Percentiles rank a stretch among this genome's conserved stretches.
These are phyloP conservation scores for Arabis alpina DNA, from an alignment of 345 rosid species.

Conservation along the genomic window DNA sequence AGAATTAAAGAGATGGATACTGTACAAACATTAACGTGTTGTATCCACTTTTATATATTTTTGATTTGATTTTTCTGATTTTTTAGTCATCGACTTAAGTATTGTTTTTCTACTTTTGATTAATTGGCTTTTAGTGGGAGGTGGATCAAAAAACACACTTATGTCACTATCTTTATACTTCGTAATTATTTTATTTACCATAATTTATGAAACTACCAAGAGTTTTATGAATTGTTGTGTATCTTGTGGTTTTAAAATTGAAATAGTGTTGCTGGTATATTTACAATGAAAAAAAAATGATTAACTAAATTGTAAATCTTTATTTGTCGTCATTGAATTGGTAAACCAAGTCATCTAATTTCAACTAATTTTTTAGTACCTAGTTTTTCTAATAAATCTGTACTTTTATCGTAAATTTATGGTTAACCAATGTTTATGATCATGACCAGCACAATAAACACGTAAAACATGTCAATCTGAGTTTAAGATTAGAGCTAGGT, in stretches of 20 bases:
- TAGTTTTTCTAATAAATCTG: not conserved
- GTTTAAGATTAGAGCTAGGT: not conserved
- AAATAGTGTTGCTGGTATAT: too few relatives aligned
- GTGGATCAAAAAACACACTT: constrained; percentile 29
- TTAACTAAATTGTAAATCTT: too few relatives aligned
- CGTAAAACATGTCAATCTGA: not conserved
- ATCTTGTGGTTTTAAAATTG: too few relatives aligned
- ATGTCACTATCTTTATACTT: constrained; percentile 28
- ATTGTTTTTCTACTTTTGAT: constrained; percentile 24
- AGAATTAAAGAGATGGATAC: not conserved
- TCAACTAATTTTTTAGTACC: not conserved
- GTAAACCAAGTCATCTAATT: not conserved
- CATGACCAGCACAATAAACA: not conserved
- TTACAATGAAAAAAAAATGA: too few relatives aligned
- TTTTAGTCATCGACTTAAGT: constrained; percentile 18
- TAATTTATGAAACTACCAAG: too few relatives aligned
- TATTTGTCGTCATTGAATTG: constrained; percentile 2
- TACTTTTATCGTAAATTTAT: not conserved
- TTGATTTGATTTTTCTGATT: not conserved
- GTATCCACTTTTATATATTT: constrained; percentile 21
- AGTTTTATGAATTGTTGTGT: too few relatives aligned
- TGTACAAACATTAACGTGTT: constrained; percentile 30
- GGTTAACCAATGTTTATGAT: not conserved
- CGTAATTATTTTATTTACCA: not conserved
- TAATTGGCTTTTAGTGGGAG: constrained; percentile 37